Percentiles rank a stretch among this genome's conserved stretches.
phyloP scores from a whole-genome alignment of 2,329 filamentous ascomycete species.

The Penicillium sp. region DNA sequence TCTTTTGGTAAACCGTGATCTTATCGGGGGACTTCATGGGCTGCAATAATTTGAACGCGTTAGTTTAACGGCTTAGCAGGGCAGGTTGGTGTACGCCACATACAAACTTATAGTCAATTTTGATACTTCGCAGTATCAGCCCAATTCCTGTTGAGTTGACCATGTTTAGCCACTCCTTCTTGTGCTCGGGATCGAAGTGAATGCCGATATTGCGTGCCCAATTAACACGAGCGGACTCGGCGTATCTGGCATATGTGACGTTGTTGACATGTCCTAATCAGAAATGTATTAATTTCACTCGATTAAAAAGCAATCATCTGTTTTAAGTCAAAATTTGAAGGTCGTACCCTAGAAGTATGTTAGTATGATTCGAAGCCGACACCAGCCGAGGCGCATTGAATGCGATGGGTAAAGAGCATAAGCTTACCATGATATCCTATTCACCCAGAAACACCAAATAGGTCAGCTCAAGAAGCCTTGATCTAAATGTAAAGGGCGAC shows the following conservation, averaged over 20 bases:
- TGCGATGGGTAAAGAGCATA: neutral
- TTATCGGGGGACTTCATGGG: conserved; percentile 81
- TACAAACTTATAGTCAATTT: conserved; percentile 85
- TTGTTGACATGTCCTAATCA: conserved; percentile 77
- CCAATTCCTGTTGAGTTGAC: conserved; percentile 67
- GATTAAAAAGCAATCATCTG: too few species aligned
- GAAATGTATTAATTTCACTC: neutral
- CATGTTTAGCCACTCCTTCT: conserved; percentile 65
- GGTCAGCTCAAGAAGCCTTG: neutral
- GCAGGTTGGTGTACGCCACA: conserved; percentile 32
- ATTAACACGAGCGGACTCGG: conserved; percentile 76
- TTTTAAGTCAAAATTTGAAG: neutral
- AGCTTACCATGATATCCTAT: conserved; percentile 49
- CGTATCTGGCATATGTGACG: conserved; percentile 77
- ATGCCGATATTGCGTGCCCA: conserved; percentile 71
- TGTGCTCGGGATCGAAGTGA: conserved; percentile 61
- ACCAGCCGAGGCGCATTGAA: neutral
- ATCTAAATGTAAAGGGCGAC: neutral
- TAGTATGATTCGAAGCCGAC: conserved; percentile 4
- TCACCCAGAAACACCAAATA: neutral
- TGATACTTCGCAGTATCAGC: conserved; percentile 76
- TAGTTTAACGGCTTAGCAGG: neutral
- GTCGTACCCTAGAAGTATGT: conserved; percentile 28
- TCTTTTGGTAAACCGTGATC: conserved; percentile 80
- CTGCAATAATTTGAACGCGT: conserved; percentile 41